A percentile compares a stretch with the other conserved stretches of the same genome.
These are phyloP conservation scores for Nakazawaea holstii DNA, from an alignment of 805 yeast species.

Conservation along the genomic window DNA sequence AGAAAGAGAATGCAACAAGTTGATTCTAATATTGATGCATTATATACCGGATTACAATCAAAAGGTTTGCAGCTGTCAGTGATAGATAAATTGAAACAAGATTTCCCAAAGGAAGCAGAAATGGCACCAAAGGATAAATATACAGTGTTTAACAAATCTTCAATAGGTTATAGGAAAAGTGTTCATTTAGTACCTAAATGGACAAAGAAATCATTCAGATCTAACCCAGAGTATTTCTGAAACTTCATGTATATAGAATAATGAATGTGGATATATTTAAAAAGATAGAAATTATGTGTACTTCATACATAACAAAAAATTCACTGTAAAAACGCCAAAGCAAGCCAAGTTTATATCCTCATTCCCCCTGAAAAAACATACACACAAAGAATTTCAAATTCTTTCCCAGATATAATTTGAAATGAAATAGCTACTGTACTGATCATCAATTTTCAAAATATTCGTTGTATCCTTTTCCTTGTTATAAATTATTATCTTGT, in stretches of 20 bases:
- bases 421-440: slow-evolving; percentile 62
- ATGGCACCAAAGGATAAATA: slow-evolving; percentile 84
- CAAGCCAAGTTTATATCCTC: too few species aligned
- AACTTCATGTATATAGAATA: neutral
- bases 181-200: slow-evolving; percentile 87
- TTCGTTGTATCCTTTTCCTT: slow-evolving; percentile 40
- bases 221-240: slow-evolving; percentile 68
- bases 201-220: slow-evolving; percentile 80
- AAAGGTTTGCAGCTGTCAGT: slow-evolving; percentile 27
- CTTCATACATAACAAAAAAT: too few species aligned
- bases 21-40: slow-evolving; percentile 67
- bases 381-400: slow-evolving; percentile 19
- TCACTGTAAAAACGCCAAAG: too few species aligned
- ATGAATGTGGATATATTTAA: too few species aligned
- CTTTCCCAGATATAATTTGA: slow-evolving; percentile 79
- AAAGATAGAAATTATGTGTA: too few species aligned
- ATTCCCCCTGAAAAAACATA: too few species aligned
- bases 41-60: slow-evolving; percentile 43
- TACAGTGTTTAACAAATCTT: slow-evolving; percentile 72
- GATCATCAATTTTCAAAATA: slow-evolving; percentile 43
- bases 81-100: slow-evolving; percentile 31
- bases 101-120: slow-evolving; percentile 72
- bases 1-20: slow-evolving; percentile 78
- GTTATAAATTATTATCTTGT: slow-evolving; percentile 44
- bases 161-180: slow-evolving; percentile 79